A percentile compares a stretch with the other conserved stretches of the same genome.
Evolutionary conservation across 2,329 filamentous ascomycete genomes (phyloP).

Genomic region (Claviceps purpurea): DNA sequence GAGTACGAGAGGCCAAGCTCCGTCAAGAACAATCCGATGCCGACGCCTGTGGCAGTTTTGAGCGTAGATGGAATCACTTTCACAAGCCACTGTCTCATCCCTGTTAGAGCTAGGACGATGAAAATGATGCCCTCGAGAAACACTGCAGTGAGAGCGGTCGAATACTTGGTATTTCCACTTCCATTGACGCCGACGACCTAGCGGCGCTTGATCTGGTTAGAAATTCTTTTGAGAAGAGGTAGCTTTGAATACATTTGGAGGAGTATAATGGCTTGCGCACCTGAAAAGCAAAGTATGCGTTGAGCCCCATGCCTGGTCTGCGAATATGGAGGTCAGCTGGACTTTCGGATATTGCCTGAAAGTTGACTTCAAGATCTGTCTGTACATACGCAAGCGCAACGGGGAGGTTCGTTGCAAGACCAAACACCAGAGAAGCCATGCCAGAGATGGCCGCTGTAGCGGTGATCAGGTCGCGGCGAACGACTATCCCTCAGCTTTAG

Average conservation of each 20-base stretch:
- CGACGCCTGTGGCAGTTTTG: constrained; percentile 52
- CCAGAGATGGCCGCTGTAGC: constrained; percentile 72
- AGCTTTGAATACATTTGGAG: neutral
- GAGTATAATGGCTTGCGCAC: constrained; percentile 5
- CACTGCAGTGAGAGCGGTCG: constrained; percentile 47
- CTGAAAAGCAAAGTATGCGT: constrained; percentile 55
- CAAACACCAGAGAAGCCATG: constrained; percentile 62
- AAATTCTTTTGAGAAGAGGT: neutral
- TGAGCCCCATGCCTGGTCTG: constrained; percentile 54
- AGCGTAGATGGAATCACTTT: constrained; percentile 50
- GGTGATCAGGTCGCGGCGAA: constrained; percentile 69
- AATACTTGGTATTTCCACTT: constrained; percentile 41
- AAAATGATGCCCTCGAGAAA: constrained; percentile 54
- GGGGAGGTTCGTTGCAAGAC: constrained; percentile 69
- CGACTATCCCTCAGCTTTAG: constrained; percentile 22
- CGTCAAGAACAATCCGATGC: constrained; percentile 51
- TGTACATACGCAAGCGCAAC: constrained; percentile 24
- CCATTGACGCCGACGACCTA: constrained; percentile 47
- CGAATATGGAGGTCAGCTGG: constrained; percentile 4
- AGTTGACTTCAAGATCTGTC: neutral
- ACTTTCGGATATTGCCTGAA: too few relatives aligned
- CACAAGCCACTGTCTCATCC: constrained; percentile 61
- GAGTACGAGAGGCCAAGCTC: constrained; percentile 60
- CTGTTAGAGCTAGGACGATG: constrained; percentile 49
- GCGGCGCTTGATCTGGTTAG: neutral